A percentile compares a stretch with the other conserved stretches of the same genome.
These are phyloP conservation scores for Chrysophaeum taylorii DNA, from an alignment of 352 stramenopile genomes.

Conservation along the genomic window DNA sequence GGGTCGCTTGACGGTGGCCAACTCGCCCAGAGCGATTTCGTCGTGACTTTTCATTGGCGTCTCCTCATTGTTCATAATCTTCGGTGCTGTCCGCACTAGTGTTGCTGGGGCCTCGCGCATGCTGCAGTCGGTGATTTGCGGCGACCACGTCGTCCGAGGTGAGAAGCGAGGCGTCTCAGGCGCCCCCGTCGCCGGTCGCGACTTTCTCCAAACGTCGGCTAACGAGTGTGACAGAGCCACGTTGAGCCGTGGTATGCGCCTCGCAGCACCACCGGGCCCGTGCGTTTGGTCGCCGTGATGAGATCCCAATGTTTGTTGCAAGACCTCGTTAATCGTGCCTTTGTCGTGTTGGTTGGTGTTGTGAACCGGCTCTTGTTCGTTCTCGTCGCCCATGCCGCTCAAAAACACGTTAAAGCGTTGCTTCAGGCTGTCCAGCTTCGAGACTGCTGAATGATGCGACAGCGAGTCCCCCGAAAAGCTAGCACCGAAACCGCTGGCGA, in stretches of 20 bases:
- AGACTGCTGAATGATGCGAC: too few relatives aligned
- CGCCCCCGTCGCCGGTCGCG: background rate
- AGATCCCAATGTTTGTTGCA: too few relatives aligned
- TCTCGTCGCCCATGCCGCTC: too few relatives aligned
- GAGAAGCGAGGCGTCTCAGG: background rate
- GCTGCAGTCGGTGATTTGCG: background rate
- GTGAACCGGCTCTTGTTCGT: too few relatives aligned
- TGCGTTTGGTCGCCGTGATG: too few relatives aligned
- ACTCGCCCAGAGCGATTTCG: background rate
- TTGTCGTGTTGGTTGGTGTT: too few relatives aligned
- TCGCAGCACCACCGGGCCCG: too few relatives aligned
- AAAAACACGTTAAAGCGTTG: background rate
- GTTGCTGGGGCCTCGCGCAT: background rate
- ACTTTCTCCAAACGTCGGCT: background rate
- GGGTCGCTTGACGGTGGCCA: background rate
- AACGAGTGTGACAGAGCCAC: background rate
- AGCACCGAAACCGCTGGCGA: too few relatives aligned
- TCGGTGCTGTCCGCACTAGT: background rate
- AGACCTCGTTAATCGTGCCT: too few relatives aligned
- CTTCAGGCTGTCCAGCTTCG: background rate
- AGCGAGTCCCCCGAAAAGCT: too few relatives aligned
- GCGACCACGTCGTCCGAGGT: background rate
- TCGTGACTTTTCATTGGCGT: background rate
- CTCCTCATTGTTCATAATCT: background rate
- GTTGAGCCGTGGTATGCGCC: background rate